These are phyloP conservation scores for Gilbertella persicaria DNA, from an alignment of 371 early-diverging fungal genomes.

Conservation along the genomic window DNA sequence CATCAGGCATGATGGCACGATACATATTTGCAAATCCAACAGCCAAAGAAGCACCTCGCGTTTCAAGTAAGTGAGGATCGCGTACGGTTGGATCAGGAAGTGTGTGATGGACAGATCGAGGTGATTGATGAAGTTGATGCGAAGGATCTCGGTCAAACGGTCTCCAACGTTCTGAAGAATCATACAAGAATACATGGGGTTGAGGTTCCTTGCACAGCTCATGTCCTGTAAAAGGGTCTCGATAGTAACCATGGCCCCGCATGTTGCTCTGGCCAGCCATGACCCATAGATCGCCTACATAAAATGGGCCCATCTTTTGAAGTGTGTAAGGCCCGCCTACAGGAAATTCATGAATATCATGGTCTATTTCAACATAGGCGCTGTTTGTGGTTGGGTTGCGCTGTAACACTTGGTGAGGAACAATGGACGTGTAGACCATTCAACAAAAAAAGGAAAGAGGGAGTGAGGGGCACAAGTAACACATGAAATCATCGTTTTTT, in stretches of 20 bases:
- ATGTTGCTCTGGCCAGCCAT: constrained; percentile 55
- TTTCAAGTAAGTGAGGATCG: constrained; percentile 18
- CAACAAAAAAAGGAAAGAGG: too few species aligned
- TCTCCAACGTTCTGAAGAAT: constrained; percentile 39
- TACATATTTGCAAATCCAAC: constrained; percentile 32
- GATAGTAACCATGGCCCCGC: constrained; percentile 42
- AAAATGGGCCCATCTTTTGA: constrained; percentile 20
- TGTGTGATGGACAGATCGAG: constrained; percentile 32
- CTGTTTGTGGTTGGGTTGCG: constrained; percentile 21
- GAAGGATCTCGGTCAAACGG: constrained; percentile 28
- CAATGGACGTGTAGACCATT: too few species aligned
- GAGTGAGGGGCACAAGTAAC: too few species aligned
- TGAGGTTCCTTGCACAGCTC: background rate
- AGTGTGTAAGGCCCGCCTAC: constrained; percentile 40
- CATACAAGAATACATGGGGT: constrained; percentile 25
- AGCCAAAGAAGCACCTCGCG: constrained; percentile 38
- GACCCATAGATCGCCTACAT: constrained; percentile 50
- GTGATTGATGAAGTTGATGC: constrained; percentile 29
- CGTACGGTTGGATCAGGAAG: constrained; percentile 43
- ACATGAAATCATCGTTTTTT: too few species aligned
- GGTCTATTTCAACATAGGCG: constrained; percentile 19
- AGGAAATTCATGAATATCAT: constrained; percentile 1
- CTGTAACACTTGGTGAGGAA: constrained; percentile 43
- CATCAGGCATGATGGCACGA: constrained; percentile 2
- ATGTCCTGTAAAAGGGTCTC: constrained; percentile 11